phyloP scores from a whole-genome alignment of 805 yeast species.

The Scheffersomyces ergatensis region DNA sequence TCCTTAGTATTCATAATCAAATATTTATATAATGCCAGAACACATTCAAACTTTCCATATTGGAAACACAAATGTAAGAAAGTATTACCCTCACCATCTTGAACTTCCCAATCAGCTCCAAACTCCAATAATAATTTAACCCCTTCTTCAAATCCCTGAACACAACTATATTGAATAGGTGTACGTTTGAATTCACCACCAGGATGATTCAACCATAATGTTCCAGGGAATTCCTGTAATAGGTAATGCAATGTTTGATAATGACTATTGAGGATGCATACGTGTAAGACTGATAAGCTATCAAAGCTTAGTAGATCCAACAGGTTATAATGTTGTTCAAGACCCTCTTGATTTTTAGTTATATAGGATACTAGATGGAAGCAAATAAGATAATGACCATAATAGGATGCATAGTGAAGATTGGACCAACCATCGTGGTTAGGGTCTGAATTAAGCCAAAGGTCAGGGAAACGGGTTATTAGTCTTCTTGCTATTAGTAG shows the following conservation, averaged over 20 bases:
- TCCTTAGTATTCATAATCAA: slow-evolving; percentile 9
- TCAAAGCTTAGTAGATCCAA: slow-evolving; percentile 38
- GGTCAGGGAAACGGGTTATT: slow-evolving; percentile 36
- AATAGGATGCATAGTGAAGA: slow-evolving; percentile 39
- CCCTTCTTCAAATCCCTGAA: slow-evolving; percentile 35
- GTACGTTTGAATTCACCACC: slow-evolving; percentile 33
- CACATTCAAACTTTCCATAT: slow-evolving; percentile 30
- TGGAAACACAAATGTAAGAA: slow-evolving; percentile 39
- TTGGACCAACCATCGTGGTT: slow-evolving; percentile 37
- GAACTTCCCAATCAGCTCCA: slow-evolving; percentile 33
- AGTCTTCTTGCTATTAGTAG: slow-evolving; percentile 38
- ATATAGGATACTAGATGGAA: slow-evolving; percentile 36
- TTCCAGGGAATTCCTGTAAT: slow-evolving; percentile 41
- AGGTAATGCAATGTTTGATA: slow-evolving; percentile 42
- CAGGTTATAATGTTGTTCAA: slow-evolving; percentile 10
- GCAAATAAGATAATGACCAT: slow-evolving; percentile 42
- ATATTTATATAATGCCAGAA: slow-evolving; percentile 20
- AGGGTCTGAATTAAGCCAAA: slow-evolving; percentile 42
- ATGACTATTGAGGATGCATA: slow-evolving; percentile 29
- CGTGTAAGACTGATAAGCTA: slow-evolving; percentile 33
- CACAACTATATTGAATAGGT: slow-evolving; percentile 38
- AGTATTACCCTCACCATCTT: slow-evolving; percentile 34
- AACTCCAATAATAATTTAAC: slow-evolving; percentile 35
- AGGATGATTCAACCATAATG: slow-evolving; percentile 31
- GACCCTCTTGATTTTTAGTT: slow-evolving; percentile 16